These are phyloP conservation scores for Chlorophyllum brunneum DNA, from an alignment of 768 basidiomycete genomes.

Conservation along the genomic window DNA sequence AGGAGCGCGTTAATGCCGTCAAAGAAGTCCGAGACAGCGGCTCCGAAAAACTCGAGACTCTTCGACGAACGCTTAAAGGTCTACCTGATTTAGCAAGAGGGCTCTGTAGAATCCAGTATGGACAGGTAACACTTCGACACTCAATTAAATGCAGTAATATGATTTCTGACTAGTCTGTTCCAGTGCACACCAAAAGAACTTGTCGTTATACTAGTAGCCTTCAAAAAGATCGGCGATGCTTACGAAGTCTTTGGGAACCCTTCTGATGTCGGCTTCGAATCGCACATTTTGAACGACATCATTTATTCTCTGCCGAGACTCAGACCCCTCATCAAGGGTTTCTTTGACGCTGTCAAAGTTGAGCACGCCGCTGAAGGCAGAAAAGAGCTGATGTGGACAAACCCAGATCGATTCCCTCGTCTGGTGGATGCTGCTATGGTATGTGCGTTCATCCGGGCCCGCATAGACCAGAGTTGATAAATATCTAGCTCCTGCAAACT, in stretches of 20 bases:
- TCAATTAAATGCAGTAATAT: not conserved
- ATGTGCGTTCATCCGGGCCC: constrained; percentile 25
- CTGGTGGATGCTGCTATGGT: constrained; percentile 63
- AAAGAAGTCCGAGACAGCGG: constrained; percentile 70
- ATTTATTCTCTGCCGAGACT: constrained; percentile 66
- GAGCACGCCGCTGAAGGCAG: constrained; percentile 61
- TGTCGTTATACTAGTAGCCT: constrained; percentile 67
- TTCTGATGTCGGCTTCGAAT: constrained; percentile 54
- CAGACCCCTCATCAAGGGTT: constrained; percentile 44
- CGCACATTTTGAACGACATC: constrained; percentile 66
- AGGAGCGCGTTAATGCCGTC: constrained; percentile 79
- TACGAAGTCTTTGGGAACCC: constrained; percentile 43
- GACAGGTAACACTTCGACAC: constrained; percentile 60
- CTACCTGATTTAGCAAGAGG: constrained; percentile 90
- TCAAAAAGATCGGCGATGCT: constrained; percentile 62
- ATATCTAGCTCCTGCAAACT: constrained; percentile 54
- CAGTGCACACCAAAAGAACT: constrained; percentile 86
- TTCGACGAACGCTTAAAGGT: constrained; percentile 66
- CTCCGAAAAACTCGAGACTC: constrained; percentile 57
- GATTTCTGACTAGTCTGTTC: not conserved
- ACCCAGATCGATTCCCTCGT: constrained; percentile 39
- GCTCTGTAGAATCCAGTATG: constrained; percentile 84
- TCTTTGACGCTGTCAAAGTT: constrained; percentile 55
- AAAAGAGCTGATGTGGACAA: constrained; percentile 69
- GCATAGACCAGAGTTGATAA: not conserved